These are phyloP conservation scores for Mortierella sp. DNA, from an alignment of 371 early-diverging fungal species.

Conservation along the genomic window DNA sequence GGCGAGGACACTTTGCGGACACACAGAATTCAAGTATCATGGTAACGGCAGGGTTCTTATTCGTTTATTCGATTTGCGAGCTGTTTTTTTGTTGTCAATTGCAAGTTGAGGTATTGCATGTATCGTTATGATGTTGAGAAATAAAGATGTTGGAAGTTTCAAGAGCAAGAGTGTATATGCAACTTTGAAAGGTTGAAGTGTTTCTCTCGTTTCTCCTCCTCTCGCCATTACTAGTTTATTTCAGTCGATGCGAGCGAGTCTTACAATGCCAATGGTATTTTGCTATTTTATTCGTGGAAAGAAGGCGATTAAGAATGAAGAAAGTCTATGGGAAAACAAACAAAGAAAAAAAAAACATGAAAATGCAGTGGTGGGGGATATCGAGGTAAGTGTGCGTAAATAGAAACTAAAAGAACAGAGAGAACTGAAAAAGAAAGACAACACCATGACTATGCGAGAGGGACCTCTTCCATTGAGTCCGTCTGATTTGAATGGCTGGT, in stretches of 20 bases:
- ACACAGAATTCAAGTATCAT: too few species aligned
- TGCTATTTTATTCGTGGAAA: neutral
- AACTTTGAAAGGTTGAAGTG: too few species aligned
- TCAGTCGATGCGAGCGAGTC: too few species aligned
- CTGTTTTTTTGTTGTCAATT: too few species aligned
- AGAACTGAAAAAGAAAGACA: neutral
- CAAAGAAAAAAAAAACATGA: neutral
- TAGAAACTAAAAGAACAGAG: conserved; percentile 2
- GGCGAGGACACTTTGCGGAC: too few species aligned
- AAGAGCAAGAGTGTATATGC: too few species aligned
- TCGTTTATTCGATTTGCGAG: too few species aligned
- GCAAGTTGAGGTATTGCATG: too few species aligned
- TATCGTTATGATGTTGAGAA: too few species aligned
- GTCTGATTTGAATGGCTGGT: neutral
- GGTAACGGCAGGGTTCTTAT: too few species aligned
- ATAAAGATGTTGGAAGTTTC: too few species aligned
- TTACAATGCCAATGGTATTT: conserved; percentile 17
- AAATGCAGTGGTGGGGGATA: conserved; percentile 7
- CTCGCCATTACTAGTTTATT: too few species aligned
- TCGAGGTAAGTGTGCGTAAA: conserved; percentile 2
- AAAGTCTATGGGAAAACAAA: conserved; percentile 2
- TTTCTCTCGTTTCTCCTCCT: neutral
- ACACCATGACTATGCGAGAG: conserved; percentile 26
- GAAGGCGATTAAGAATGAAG: conserved; percentile 15
- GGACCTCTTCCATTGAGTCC: conserved; percentile 47